phyloP scores from a whole-genome alignment of 2,329 filamentous ascomycete species.

The Westerdykella aurantiaca region DNA sequence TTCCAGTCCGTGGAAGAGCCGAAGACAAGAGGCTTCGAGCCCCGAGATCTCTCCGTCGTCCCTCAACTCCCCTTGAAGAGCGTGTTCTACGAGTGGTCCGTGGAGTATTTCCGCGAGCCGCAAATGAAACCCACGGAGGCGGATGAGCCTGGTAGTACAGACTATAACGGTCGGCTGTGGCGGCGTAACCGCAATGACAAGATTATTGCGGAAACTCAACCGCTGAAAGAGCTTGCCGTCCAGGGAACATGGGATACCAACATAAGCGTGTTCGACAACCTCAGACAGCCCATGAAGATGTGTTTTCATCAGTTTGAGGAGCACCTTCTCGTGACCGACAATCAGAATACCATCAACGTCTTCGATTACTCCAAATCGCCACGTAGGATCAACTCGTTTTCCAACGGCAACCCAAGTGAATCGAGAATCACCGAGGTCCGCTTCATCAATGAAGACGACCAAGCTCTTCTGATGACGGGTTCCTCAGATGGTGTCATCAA shows the following conservation, averaged over 20 bases:
- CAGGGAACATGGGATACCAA: slow-evolving; percentile 82
- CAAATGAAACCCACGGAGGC: slow-evolving; percentile 97
- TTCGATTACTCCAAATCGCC: slow-evolving; percentile 63
- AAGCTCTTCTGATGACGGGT: slow-evolving; percentile 88
- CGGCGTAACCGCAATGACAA: slow-evolving; percentile 84
- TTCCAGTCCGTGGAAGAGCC: slow-evolving; percentile 72
- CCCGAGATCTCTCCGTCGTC: slow-evolving; percentile 53
- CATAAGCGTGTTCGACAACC: slow-evolving; percentile 78
- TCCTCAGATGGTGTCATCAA: slow-evolving; percentile 93
- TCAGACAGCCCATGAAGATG: slow-evolving; percentile 84
- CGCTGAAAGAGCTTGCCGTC: slow-evolving; percentile 81
- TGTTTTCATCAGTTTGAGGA: slow-evolving; percentile 98
- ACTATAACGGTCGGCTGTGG: slow-evolving; percentile 95
- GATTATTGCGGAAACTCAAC: slow-evolving; percentile 88
- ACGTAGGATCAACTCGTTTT: slow-evolving; percentile 81
- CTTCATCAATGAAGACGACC: slow-evolving; percentile 98
- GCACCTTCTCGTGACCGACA: slow-evolving; percentile 88
- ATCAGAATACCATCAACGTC: slow-evolving; percentile 77
- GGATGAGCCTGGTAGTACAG: slow-evolving; percentile 90
- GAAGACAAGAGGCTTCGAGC: slow-evolving; percentile 67
- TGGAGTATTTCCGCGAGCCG: slow-evolving; percentile 93
- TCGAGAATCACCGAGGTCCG: slow-evolving; percentile 92
- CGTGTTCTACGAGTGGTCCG: slow-evolving; percentile 89
- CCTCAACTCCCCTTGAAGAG: slow-evolving; percentile 72
- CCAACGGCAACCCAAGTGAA: slow-evolving; percentile 85